Conservation (phyloP, 2,329 filamentous ascomycete genomes). For the Juglanconis sp. region DNA sequence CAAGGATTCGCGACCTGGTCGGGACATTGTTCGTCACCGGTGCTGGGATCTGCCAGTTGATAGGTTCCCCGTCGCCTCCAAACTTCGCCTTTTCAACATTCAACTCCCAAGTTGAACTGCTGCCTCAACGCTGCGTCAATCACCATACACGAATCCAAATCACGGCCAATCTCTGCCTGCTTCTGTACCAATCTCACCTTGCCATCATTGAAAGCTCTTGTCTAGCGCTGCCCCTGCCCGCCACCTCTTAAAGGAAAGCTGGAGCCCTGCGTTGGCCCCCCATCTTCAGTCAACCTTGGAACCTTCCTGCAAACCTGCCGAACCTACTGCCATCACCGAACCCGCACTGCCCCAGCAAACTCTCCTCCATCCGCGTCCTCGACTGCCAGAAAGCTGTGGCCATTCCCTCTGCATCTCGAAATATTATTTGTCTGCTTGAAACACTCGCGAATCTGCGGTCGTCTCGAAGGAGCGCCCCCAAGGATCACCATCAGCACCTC, state of each 20-base stretch:
- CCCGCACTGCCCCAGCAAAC: not conserved
- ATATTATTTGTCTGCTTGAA: not conserved
- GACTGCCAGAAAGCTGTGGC: not conserved
- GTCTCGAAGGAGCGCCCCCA: constrained; percentile 10
- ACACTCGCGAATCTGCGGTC: not conserved
- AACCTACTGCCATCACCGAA: not conserved
- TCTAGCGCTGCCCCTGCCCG: not conserved
- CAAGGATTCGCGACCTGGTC: not conserved
- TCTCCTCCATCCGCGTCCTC: not conserved
- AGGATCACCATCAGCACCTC: constrained; percentile 12
- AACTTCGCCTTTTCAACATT: not conserved
- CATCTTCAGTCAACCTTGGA: not conserved
- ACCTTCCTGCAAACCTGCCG: not conserved
- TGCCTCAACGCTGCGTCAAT: not conserved
- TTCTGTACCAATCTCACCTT: not conserved
- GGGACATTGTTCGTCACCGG: not conserved
- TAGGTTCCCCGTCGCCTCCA: not conserved
- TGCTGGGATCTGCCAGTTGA: not conserved
- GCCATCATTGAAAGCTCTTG: not conserved
- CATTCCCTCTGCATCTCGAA: not conserved
- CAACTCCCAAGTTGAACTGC: not conserved
- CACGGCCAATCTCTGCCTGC: not conserved
- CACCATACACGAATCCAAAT: not conserved
- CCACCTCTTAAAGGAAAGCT: not conserved
- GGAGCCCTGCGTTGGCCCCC: not conserved